These are phyloP conservation scores for Wickerhamomyces rabaulensis DNA, from an alignment of 805 yeast species.

Conservation along the genomic window DNA sequence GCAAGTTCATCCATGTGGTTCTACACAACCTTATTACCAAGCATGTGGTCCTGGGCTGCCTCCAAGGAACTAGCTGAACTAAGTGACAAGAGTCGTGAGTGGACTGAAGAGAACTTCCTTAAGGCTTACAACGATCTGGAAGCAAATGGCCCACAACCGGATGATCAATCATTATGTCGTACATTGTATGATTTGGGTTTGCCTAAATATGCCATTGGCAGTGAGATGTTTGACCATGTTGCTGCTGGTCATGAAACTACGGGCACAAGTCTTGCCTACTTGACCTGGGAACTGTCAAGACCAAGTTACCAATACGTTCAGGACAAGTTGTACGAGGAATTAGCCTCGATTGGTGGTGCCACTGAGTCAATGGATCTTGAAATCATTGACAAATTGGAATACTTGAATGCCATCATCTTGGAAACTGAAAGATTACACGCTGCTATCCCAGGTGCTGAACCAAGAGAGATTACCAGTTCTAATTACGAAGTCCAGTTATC, in stretches of 20 bases:
- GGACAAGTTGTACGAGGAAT: slow-evolving; percentile 41
- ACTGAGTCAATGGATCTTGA: slow-evolving; percentile 25
- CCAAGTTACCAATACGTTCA: slow-evolving; percentile 44
- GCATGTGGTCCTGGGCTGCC: slow-evolving; percentile 46
- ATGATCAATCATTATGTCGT: slow-evolving; percentile 15
- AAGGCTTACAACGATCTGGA: slow-evolving; percentile 17
- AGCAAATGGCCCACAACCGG: slow-evolving; percentile 11
- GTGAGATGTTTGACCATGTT: slow-evolving; percentile 56
- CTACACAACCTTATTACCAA: slow-evolving; percentile 59
- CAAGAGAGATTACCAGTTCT: slow-evolving; percentile 41
- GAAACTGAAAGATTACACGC: slow-evolving; percentile 62
- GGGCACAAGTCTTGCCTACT: slow-evolving; percentile 56
- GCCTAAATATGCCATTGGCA: slow-evolving; percentile 30
- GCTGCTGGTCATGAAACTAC: slow-evolving; percentile 80
- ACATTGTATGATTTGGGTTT: slow-evolving; percentile 22
- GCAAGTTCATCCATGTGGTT: slow-evolving; percentile 56
- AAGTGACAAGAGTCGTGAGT: slow-evolving; percentile 34
- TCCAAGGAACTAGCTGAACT: slow-evolving; percentile 26
- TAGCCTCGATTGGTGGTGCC: slow-evolving; percentile 30
- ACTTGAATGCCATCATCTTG: slow-evolving; percentile 53
- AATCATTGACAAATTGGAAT: slow-evolving; percentile 48
- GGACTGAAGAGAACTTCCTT: slow-evolving; percentile 34
- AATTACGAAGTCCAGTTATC: slow-evolving; percentile 14
- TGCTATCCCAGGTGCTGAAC: slow-evolving; percentile 73
- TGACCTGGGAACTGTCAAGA: slow-evolving; percentile 53